These are phyloP conservation scores for Penicillium occitanis DNA, from an alignment of 2,329 filamentous ascomycete genomes.

Conservation along the genomic window DNA sequence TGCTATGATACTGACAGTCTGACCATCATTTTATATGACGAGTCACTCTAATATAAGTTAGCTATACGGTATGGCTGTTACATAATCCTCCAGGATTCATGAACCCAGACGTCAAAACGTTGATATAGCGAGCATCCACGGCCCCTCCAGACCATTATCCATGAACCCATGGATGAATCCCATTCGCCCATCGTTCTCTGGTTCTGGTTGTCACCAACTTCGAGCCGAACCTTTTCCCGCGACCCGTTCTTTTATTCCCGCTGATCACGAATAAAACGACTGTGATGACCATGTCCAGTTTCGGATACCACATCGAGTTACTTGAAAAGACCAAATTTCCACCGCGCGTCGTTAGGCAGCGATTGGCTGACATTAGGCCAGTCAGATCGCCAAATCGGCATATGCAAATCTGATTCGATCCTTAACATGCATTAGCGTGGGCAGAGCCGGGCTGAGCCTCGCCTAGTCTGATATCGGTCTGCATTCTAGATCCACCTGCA, in stretches of 20 bases:
- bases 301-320: not conserved
- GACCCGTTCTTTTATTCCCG: constrained; percentile 14
- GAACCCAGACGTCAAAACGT: not conserved
- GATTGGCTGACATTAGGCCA: constrained; percentile 16
- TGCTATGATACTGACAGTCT: not conserved
- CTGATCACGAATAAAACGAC: constrained; percentile 1
- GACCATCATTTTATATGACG: not conserved
- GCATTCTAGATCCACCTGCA: constrained; percentile 4
- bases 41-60: not conserved
- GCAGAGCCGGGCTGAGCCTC: constrained; percentile 21
- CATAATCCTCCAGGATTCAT: not conserved
- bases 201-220: constrained; percentile 11
- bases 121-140: not conserved
- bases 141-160: not conserved
- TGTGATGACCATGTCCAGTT: not conserved
- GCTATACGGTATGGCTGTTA: not conserved
- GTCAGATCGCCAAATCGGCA: constrained; percentile 17
- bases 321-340: not conserved
- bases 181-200: constrained; percentile 11
- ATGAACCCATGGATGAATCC: not conserved
- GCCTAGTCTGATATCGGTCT: constrained; percentile 1
- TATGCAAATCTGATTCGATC: constrained; percentile 20
- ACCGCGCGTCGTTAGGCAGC: constrained; percentile 2
- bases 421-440: constrained; percentile 21
- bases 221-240: constrained; percentile 21